Evolutionary conservation across 208 protist genomes (phyloP), one percentile per base, ranked within the genome.

Genomic region (Crithidia mellificae): DNA sequence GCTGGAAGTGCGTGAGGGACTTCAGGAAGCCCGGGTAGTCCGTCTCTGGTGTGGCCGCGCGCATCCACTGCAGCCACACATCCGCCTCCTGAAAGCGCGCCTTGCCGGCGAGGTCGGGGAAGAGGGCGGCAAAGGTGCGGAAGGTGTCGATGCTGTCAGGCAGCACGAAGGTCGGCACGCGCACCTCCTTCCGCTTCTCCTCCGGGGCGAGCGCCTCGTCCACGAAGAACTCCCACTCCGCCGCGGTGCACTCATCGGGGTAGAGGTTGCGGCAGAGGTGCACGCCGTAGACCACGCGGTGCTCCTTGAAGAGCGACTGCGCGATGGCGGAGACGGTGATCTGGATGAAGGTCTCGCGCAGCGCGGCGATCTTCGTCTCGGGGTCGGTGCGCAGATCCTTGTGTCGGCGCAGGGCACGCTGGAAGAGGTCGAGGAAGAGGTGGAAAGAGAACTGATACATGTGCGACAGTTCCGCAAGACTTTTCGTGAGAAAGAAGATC

Each of bases 391-490:
- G 81, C 22, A 90, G 69, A 24, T 88, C 83, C 62, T 83, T 83
- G 72, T 95, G 89, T 22, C 62, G 63, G 46, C 47, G 67, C 46
- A 94, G 77, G n/a, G 87, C 87, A 11, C 80, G 74, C 43, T 72
- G 68, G 75, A 95, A 96, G 24, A 97, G 75, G 32, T 72, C 61
- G 68, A 99, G 83, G 77, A 98, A 99, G 14, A 90, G 74, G 36
- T 85, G 63, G 17, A 98, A 91, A 39, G 92, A 96, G 79, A 99
- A 99, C 72, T 97, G 92, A 72, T 99, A 99, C 98, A 99, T 99
- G 71, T 97, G 86, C 55, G 97, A 99, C 2, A 99, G 69, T 39
- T 83, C 72, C 52, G 78, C 72, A 43, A 99, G 82, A 38, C 81
- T 88, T 59, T 90, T 85, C 12, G 98, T 94, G 22, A 98, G 63